Evolutionary conservation across 2,329 filamentous ascomycete genomes (phyloP).

Genomic region (Pseudomassariella vexata): DNA sequence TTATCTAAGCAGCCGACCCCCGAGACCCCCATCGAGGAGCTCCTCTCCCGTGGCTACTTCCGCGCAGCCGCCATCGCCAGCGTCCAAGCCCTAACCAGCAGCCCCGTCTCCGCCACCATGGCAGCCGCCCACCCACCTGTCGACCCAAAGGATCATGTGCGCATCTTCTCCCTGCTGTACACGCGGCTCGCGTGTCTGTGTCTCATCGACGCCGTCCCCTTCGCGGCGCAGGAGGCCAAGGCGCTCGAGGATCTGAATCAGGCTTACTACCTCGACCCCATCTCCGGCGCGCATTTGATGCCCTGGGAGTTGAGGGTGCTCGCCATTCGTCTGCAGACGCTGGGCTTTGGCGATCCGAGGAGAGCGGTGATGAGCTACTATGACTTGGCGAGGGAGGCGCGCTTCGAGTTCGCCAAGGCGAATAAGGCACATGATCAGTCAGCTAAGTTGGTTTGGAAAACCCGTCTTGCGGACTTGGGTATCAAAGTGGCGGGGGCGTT

Average conservation of each 20-base stretch:
- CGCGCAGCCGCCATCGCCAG: slow-evolving; percentile 69
- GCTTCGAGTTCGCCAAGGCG: slow-evolving; percentile 50
- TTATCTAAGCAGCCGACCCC: slow-evolving; percentile 58
- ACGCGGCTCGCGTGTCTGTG: slow-evolving; percentile 77
- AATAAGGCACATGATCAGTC: slow-evolving; percentile 40
- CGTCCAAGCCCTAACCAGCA: slow-evolving; percentile 52
- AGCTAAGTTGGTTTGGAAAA: slow-evolving; percentile 62
- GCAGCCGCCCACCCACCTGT: slow-evolving; percentile 27
- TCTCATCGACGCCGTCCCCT: slow-evolving; percentile 65
- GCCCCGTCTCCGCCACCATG: slow-evolving; percentile 28
- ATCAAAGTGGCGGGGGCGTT: slow-evolving; percentile 60
- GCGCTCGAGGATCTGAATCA: slow-evolving; percentile 57
- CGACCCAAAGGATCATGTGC: slow-evolving; percentile 50
- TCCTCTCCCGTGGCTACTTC: slow-evolving; percentile 72
- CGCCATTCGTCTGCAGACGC: slow-evolving; percentile 74
- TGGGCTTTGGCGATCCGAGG: slow-evolving; percentile 79
- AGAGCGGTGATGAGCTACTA: slow-evolving; percentile 87
- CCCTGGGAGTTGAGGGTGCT: slow-evolving; percentile 86
- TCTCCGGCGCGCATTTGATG: slow-evolving; percentile 57
- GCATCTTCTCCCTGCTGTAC: slow-evolving; percentile 75
- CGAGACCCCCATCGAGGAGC: slow-evolving; percentile 58
- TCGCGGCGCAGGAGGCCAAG: slow-evolving; percentile 64
- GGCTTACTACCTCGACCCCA: slow-evolving; percentile 50
- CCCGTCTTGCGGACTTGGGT: slow-evolving; percentile 69
- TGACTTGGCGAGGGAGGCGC: slow-evolving; percentile 75